Base-by-base conservation (phyloP, 768 basidiomycete species). In the Mrakia frigida region DNA sequence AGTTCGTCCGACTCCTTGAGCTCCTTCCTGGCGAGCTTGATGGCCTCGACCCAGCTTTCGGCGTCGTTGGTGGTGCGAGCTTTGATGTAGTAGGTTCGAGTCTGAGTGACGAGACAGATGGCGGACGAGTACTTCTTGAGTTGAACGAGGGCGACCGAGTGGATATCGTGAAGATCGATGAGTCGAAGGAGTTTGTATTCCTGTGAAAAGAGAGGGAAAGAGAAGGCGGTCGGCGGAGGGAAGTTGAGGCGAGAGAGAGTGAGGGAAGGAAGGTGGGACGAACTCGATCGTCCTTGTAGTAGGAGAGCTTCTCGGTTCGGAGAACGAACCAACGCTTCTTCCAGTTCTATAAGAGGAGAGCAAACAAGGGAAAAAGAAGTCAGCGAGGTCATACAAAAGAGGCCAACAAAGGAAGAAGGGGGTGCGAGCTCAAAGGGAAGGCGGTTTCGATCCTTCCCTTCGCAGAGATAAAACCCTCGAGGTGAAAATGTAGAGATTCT, bases 261-360 rank as follows among this genome's bases (percentile, higher is more conserved):
- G 33, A n/a, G 10, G 65, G 65, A 39, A 43, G 21, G 25, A 18
- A 68, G 65, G 9, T 3, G 3, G 65, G 23, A 46, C 82, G 63
- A 63, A 85, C 85, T 80, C 92, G 91, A 43, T 91, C 90, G 68
- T 88, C 93, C 86, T 98, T 98, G 88, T 98, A 98, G 84, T 96
- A 98, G 5, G 94, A 94, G 70, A 99, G 85, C 83, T 97, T 93
- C 3, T 91, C 91, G 0, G 93, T 89, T 25, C 96, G 89, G 76
- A 99, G 85, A 2, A 99, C 97, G 80, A 98, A 98, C 96, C 96
- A 98, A 31, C 95, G 88, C 84, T 94, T 95, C 87, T 98, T 98
- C 97, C 97, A 99, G 1, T 92, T 94, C 94, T 96, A 81, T n/a
- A 23, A 78, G 68, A 69, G 25, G 25, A 35, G 31, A 25, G 6